These are phyloP conservation scores for Pseudogymnoascus sp. DNA, from an alignment of 2,329 filamentous ascomycete genomes.

Conservation along the genomic window DNA sequence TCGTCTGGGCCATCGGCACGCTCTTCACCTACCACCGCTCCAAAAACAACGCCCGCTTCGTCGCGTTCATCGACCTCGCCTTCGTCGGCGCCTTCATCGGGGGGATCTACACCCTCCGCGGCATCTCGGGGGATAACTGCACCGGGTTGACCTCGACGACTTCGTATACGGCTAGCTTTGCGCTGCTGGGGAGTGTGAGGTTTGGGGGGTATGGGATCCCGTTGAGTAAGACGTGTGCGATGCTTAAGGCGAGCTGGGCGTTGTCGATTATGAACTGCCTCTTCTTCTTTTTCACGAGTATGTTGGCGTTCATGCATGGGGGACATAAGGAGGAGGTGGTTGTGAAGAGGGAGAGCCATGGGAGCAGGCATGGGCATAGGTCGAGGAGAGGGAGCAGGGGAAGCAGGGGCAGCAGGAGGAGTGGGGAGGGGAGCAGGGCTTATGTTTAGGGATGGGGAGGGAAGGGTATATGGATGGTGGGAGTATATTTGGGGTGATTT, in stretches of 20 bases:
- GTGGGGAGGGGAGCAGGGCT: slow-evolving; percentile 22
- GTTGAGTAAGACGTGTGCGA: slow-evolving; percentile 70
- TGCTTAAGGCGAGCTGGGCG: slow-evolving; percentile 86
- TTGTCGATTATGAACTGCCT: slow-evolving; percentile 82
- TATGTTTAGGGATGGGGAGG: slow-evolving; percentile 21
- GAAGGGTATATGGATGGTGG: background rate
- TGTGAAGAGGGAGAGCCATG: slow-evolving; percentile 20
- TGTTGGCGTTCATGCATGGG: slow-evolving; percentile 49
- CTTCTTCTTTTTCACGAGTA: slow-evolving; percentile 68
- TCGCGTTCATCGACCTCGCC: slow-evolving; percentile 49
- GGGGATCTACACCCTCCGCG: slow-evolving; percentile 49
- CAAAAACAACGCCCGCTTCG: slow-evolving; percentile 50
- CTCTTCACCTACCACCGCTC: slow-evolving; percentile 59
- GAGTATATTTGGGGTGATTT: background rate
- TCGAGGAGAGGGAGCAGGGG: slow-evolving; percentile 23
- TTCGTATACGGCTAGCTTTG: slow-evolving; percentile 49
- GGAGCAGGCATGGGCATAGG: slow-evolving; percentile 20
- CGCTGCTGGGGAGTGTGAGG: slow-evolving; percentile 49
- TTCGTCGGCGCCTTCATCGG: slow-evolving; percentile 58
- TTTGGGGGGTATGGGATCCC: slow-evolving; percentile 43
- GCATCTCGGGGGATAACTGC: slow-evolving; percentile 59
- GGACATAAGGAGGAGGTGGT: slow-evolving; percentile 19
- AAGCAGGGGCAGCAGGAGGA: slow-evolving; percentile 21
- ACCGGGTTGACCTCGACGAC: slow-evolving; percentile 39
- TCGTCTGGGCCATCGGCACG: slow-evolving; percentile 55